A percentile compares a stretch with the other conserved stretches of the same genome.
Evolutionary conservation across 371 early-diverging fungal genomes (phyloP).

Genomic region (Phascolomyces articulosus): DNA sequence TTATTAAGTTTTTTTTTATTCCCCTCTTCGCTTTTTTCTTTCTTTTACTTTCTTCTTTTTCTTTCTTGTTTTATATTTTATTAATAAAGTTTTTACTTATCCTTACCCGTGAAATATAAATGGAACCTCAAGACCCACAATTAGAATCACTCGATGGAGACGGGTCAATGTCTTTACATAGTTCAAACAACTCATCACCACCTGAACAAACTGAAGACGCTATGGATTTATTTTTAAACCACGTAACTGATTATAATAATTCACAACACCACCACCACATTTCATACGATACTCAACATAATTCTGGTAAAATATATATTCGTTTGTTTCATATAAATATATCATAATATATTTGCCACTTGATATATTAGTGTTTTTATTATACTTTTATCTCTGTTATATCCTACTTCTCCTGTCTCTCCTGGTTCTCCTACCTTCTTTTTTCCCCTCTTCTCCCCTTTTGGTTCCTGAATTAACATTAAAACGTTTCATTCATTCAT

Average conservation of each 20-base stretch:
- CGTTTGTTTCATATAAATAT: neutral
- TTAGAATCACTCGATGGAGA: constrained; percentile 12
- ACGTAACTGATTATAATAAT: constrained; percentile 40
- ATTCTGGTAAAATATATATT: neutral
- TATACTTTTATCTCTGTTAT: no score
- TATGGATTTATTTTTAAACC: constrained; percentile 45
- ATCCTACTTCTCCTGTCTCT: no score
- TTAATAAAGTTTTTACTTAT: neutral
- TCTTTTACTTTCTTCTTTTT: neutral
- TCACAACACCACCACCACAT: constrained; percentile 34
- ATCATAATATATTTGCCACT: no score
- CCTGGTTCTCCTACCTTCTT: neutral
- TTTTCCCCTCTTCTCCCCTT: neutral
- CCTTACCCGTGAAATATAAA: neutral
- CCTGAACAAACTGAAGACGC: constrained; percentile 25
- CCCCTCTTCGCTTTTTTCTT: neutral
- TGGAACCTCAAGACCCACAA: constrained; percentile 14
- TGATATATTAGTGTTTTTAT: no score
- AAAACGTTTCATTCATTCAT: neutral
- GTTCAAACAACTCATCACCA: constrained; percentile 8
- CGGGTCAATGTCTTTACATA: constrained; percentile 2
- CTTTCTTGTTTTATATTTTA: neutral
- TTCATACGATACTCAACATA: constrained; percentile 2
- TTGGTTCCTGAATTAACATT: constrained; percentile 16
- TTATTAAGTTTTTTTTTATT: neutral